phyloP scores from a whole-genome alignment of 371 early-diverging fungal genomes.

The Lichtheimia hyalospora region DNA sequence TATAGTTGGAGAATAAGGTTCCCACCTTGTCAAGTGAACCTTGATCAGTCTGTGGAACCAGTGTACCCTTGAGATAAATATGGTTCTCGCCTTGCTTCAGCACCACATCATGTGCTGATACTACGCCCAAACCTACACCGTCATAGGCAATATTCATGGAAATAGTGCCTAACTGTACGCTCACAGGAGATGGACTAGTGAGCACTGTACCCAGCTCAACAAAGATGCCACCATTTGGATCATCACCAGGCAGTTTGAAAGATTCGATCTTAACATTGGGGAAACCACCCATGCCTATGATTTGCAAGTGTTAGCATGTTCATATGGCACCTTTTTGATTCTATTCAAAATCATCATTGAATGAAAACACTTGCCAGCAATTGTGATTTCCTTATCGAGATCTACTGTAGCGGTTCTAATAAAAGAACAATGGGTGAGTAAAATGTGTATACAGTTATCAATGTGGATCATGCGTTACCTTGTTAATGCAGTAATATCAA shows the following conservation, averaged over 20 bases:
- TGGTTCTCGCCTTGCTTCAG: slow-evolving; percentile 41
- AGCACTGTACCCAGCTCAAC: slow-evolving; percentile 50
- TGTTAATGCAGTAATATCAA: slow-evolving; percentile 57
- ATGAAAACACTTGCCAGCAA: slow-evolving; percentile 15
- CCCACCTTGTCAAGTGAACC: slow-evolving; percentile 40
- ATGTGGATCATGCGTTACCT: slow-evolving; percentile 41
- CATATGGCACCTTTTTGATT: too few relatives aligned
- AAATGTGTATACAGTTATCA: slow-evolving; percentile 35
- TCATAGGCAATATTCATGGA: slow-evolving; percentile 42
- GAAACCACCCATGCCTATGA: slow-evolving; percentile 52
- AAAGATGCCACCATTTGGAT: slow-evolving; percentile 52
- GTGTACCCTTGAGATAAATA: slow-evolving; percentile 48
- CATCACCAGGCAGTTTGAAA: slow-evolving; percentile 54
- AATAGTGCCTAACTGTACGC: slow-evolving; percentile 53
- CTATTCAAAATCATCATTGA: too few relatives aligned
- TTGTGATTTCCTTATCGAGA: slow-evolving; percentile 34
- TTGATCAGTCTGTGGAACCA: slow-evolving; percentile 43
- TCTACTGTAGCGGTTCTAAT: slow-evolving; percentile 42
- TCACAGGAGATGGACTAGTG: slow-evolving; percentile 55
- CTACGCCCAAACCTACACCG: slow-evolving; percentile 45
- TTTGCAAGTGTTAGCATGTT: slow-evolving; percentile 7
- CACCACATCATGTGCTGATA: slow-evolving; percentile 39
- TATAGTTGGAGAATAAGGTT: slow-evolving; percentile 47
- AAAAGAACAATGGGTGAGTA: slow-evolving; percentile 26
- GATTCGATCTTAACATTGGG: slow-evolving; percentile 46